These are phyloP conservation scores for Naganishia antarctica DNA, from an alignment of 768 basidiomycete genomes.

Conservation along the genomic window DNA sequence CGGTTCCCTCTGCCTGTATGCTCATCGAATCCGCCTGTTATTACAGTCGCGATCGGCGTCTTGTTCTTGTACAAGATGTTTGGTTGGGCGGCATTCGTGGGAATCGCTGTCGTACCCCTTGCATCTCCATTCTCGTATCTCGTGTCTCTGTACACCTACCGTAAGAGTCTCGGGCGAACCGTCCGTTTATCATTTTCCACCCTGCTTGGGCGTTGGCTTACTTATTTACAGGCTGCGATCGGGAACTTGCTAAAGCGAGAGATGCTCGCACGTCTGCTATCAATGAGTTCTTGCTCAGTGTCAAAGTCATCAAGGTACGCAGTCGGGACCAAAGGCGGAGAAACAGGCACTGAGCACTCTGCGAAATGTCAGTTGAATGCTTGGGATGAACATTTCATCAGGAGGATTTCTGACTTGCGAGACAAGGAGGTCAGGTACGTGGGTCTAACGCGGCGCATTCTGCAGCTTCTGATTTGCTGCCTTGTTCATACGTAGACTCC, in stretches of 20 bases:
- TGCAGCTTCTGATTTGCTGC: too few relatives aligned
- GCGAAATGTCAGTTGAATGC: slow-evolving; percentile 35
- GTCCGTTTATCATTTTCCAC: too few relatives aligned
- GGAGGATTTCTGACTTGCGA: slow-evolving; percentile 32
- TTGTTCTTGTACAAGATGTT: slow-evolving; percentile 38
- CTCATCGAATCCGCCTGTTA: slow-evolving; percentile 3
- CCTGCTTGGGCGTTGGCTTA: neutral
- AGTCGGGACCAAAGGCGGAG: neutral
- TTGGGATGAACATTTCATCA: slow-evolving; percentile 37
- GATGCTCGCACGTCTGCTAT: slow-evolving; percentile 40
- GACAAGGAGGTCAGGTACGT: slow-evolving; percentile 39
- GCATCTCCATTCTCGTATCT: slow-evolving; percentile 30
- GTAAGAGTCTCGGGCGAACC: slow-evolving; percentile 17
- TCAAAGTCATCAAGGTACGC: slow-evolving; percentile 45
- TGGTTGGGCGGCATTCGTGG: slow-evolving; percentile 40
- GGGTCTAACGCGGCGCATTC: neutral
- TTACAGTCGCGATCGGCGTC: slow-evolving; percentile 36
- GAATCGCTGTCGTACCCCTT: slow-evolving; percentile 38
- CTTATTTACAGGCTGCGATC: slow-evolving; percentile 35
- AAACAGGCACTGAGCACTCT: neutral
- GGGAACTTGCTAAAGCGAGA: slow-evolving; percentile 32
- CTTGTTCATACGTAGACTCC: too few relatives aligned
- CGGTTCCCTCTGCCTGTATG: neutral
- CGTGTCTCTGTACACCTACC: slow-evolving; percentile 32
- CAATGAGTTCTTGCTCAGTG: slow-evolving; percentile 39